These are phyloP conservation scores for Naegleria fowleri DNA, from an alignment of 208 protist species.

Conservation along the genomic window DNA sequence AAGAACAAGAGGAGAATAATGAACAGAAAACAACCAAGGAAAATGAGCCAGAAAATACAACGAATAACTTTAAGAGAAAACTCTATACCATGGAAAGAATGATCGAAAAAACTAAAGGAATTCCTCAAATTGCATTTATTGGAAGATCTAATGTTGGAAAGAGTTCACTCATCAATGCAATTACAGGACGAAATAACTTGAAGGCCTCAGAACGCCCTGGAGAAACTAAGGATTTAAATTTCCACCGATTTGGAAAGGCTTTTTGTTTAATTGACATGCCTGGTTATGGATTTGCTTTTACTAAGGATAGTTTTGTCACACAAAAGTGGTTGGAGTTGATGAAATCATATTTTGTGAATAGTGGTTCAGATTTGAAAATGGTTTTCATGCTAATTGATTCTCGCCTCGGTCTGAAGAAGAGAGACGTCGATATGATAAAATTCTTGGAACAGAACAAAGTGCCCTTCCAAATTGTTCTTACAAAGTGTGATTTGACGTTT, in stretches of 20 bases:
- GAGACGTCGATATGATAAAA: neutral
- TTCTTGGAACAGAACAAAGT: neutral
- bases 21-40: neutral
- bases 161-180: neutral
- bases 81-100: neutral
- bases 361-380: neutral
- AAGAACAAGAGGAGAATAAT: neutral
- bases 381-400: conserved; percentile 23
- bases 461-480: neutral
- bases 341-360: neutral
- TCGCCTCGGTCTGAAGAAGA: neutral
- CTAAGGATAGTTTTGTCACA: neutral
- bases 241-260: neutral
- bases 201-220: conserved; percentile 11
- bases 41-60: neutral
- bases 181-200: neutral
- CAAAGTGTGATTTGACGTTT: neutral
- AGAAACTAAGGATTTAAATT: neutral
- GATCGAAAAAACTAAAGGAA: neutral
- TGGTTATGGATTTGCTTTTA: conserved; percentile 27
- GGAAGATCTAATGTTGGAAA: conserved; percentile 27
- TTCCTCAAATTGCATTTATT: conserved; percentile 9
- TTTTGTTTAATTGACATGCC: conserved; percentile 10
- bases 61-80: neutral
- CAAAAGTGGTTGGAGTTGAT: neutral